Evolutionary conservation across 1,284 basidiomycete genomes (phyloP).

Genomic region (Puccinia hordei): DNA sequence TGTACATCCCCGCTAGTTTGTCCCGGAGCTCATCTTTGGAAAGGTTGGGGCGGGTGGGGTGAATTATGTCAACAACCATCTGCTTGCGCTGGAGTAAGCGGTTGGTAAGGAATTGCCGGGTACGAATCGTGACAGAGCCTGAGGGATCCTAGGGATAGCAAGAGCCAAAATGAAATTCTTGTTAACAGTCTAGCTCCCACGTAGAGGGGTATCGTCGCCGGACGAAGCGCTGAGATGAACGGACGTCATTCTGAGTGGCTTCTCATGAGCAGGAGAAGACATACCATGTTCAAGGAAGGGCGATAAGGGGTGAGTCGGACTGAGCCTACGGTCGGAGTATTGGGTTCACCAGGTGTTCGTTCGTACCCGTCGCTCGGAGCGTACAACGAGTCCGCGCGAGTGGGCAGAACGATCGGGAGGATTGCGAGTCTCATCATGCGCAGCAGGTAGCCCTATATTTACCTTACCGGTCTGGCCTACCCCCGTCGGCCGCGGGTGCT

Average conservation of each 20-base stretch:
- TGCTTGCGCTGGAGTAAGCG: conserved; percentile 84
- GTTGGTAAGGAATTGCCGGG: conserved; percentile 99
- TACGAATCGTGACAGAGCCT: conserved; percentile 94
- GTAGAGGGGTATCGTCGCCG: background rate
- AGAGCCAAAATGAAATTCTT: background rate
- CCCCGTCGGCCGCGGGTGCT: too few species aligned
- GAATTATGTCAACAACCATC: conserved; percentile 92
- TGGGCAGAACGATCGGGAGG: background rate
- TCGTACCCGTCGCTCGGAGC: background rate
- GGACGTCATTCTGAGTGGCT: background rate
- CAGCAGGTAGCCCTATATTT: too few species aligned
- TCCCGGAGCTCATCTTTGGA: conserved; percentile 89
- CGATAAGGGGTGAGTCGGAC: conserved; percentile 1
- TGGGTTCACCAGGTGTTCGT: background rate
- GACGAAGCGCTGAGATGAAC: background rate
- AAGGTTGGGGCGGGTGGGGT: conserved; percentile 92
- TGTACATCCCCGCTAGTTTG: conserved; percentile 78
- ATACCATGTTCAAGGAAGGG: conserved; percentile 33
- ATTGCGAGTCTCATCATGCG: conserved; percentile 36
- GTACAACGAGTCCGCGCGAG: background rate
- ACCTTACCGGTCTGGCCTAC: too few species aligned
- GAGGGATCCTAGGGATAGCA: conserved; percentile 66
- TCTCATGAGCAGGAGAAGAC: background rate
- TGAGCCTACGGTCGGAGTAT: conserved; percentile 8
- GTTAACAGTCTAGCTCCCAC: background rate